These are phyloP conservation scores for Xylaria sp. DNA, from an alignment of 2,329 filamentous ascomycete species.

Conservation along the genomic window DNA sequence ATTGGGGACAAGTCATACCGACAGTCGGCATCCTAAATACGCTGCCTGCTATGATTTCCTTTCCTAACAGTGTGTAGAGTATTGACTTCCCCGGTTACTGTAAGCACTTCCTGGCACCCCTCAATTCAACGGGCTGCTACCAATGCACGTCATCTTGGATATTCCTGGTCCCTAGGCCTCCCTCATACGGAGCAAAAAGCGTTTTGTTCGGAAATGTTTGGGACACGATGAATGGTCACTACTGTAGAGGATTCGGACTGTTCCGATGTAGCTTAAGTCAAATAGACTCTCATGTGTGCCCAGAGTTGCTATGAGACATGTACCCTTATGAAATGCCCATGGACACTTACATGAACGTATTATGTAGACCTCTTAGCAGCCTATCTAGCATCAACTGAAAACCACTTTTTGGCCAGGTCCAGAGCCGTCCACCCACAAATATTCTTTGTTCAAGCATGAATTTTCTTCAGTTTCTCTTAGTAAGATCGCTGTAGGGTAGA, in stretches of 20 bases:
- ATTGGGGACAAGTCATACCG: constrained; percentile 5
- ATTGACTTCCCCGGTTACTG: no score
- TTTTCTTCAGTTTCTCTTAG: constrained; percentile 2
- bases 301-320: background rate
- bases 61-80: background rate
- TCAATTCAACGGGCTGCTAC: background rate
- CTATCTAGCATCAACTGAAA: background rate
- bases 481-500: background rate
- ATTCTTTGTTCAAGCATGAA: background rate
- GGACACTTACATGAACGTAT: no score
- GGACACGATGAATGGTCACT: background rate
- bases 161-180: background rate
- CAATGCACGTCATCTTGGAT: constrained; percentile 24
- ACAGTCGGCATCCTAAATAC: background rate
- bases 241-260: background rate
- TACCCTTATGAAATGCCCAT: background rate
- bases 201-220: background rate
- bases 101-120: background rate
- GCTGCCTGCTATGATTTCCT: background rate
- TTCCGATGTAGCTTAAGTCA: background rate
- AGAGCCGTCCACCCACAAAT: constrained; percentile 8
- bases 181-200: background rate
- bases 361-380: background rate
- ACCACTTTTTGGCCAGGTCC: background rate
- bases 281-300: background rate